phyloP scores from a whole-genome alignment of 768 basidiomycete genomes.

The Lentinula sp. region DNA sequence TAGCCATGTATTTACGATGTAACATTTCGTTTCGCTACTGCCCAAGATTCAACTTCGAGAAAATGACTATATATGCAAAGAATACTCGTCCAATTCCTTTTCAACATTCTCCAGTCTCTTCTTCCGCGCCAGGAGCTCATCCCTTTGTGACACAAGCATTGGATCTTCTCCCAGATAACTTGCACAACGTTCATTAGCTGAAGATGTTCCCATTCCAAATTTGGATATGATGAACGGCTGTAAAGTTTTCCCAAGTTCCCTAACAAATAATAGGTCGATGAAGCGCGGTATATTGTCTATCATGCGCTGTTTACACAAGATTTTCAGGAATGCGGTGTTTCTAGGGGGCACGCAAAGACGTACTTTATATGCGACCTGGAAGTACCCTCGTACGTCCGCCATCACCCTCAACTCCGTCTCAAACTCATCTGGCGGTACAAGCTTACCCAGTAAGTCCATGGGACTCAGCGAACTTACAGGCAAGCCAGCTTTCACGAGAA shows the following conservation, averaged over 20 bases:
- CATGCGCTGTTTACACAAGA: slow-evolving; percentile 26
- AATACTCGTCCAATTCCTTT: slow-evolving; percentile 20
- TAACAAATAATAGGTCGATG: slow-evolving; percentile 26
- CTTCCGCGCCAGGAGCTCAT: slow-evolving; percentile 24
- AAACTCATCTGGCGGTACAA: slow-evolving; percentile 26
- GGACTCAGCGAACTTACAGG: slow-evolving; percentile 6
- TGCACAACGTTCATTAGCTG: slow-evolving; percentile 28
- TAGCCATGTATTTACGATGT: too few relatives aligned
- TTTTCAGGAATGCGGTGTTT: not conserved
- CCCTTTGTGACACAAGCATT: slow-evolving; percentile 23
- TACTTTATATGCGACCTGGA: slow-evolving; percentile 41
- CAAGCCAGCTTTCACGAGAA: not conserved
- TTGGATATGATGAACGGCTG: slow-evolving; percentile 27
- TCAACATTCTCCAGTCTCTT: slow-evolving; percentile 32
- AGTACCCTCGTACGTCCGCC: slow-evolving; percentile 40
- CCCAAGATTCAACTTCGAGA: too few relatives aligned
- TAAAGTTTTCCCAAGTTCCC: slow-evolving; percentile 21
- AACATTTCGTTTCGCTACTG: too few relatives aligned
- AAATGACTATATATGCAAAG: not conserved
- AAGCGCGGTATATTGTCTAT: slow-evolving; percentile 35
- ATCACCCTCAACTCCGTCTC: slow-evolving; percentile 35
- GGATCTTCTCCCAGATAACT: slow-evolving; percentile 43
- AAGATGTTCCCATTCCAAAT: slow-evolving; percentile 27
- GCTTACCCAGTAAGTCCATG: slow-evolving; percentile 22
- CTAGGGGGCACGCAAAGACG: not conserved